Base-by-base conservation (phyloP, 345 rosid species). In the Ceriops decandra region DNA sequence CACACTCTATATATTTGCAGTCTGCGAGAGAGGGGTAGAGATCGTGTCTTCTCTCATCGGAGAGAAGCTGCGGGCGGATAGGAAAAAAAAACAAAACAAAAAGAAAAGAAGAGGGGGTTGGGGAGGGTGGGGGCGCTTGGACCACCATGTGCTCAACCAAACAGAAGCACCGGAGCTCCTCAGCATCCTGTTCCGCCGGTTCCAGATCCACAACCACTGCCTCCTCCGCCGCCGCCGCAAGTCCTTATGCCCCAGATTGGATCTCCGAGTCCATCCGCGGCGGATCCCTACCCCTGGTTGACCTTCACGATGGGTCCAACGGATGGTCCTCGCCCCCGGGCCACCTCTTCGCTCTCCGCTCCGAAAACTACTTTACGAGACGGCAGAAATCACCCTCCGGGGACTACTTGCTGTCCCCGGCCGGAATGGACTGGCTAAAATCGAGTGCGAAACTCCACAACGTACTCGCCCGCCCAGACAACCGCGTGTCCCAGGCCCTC, bases 241-340 rank as follows among this genome's bases (percentile, higher is more conserved):
- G 31, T 16, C 67, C 57, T 0, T 47, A 21, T 7, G 2, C 72
- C 2, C 84, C 84, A 10, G 87, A 79, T 27, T 90, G 97, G 97
- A 78, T 90, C 42, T 13, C 83, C 30, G 93, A 90, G 42, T 52
- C 91, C 19, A 80, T 81, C 79, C 67, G 78, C 74, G 96, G 96
- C 26, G 98, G 98, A 2, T 82, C 98, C 32, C 82, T 93, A 56
- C 88, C 76, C 36, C 92, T 67, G 33, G 96, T 93, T 17, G 90
- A 93, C 80, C 90, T 88, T 36, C 79, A 90, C 35, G 62, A 78
- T 9, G 97, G 98, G 6, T 66, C 68, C 49, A 83, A 93, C 71
- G 98, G 98, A 53, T 93, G 97, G 98, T 92, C 98, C 20, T 87
- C 98, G 7, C 97, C 98, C 10, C 96, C 97, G 6, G 96, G 96